These are phyloP conservation scores for Neurospora africana DNA, from an alignment of 495 filamentous ascomycete species.

Conservation along the genomic window DNA sequence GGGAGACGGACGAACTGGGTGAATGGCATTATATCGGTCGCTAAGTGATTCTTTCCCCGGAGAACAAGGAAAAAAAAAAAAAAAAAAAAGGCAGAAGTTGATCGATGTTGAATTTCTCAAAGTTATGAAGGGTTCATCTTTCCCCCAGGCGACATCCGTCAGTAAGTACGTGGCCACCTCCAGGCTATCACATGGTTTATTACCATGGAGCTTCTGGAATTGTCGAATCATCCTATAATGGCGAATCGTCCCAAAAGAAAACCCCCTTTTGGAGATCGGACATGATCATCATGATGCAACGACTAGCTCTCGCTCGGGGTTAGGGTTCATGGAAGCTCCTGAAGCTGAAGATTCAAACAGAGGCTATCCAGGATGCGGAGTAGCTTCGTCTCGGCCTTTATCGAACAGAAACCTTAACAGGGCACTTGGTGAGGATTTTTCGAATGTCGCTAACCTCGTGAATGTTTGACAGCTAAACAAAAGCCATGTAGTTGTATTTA, in stretches of 20 bases:
- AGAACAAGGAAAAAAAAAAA: neutral
- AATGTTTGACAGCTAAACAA: neutral
- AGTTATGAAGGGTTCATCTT: neutral
- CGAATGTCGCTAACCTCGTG: neutral
- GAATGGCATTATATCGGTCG: slow-evolving; percentile 25
- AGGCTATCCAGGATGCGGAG: neutral
- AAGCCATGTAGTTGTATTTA: neutral
- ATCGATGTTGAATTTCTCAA: neutral
- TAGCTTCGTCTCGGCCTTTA: neutral
- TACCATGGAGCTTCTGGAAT: neutral
- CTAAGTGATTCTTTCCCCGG: slow-evolving; percentile 3
- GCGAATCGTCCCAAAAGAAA: neutral
- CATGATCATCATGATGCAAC: neutral
- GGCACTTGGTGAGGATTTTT: too few species aligned
- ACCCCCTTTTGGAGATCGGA: neutral
- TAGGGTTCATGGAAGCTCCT: neutral
- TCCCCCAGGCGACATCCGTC: neutral
- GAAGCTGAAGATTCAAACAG: neutral
- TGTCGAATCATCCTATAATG: neutral
- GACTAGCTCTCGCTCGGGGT: neutral
- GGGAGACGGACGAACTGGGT: slow-evolving; percentile 13
- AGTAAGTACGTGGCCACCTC: neutral
- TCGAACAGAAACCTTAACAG: too few species aligned
- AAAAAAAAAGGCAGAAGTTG: too few species aligned
- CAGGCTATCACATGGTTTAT: neutral